Evolutionary conservation across 306 rosid species (phyloP).

Genomic region (Pterocarpus santalinus): DNA sequence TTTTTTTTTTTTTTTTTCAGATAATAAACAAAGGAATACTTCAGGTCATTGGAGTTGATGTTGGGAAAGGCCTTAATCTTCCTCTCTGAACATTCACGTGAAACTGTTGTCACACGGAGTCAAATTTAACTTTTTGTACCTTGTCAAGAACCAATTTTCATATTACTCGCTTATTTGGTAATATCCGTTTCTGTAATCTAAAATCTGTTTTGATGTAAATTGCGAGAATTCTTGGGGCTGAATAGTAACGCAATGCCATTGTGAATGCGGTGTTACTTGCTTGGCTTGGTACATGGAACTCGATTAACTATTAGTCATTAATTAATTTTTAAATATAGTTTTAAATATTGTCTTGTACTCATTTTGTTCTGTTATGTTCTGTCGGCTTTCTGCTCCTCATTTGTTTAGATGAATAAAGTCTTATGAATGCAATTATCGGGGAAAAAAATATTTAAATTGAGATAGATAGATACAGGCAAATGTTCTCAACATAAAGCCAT

Average conservation of each 20-base stretch:
- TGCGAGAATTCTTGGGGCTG: neutral
- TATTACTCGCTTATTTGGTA: neutral
- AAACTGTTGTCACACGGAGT: neutral
- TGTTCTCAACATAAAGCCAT: neutral
- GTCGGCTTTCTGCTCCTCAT: no score
- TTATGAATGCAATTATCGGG: no score
- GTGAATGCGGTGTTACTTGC: neutral
- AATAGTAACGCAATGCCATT: neutral
- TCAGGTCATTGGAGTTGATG: slow-evolving; percentile 84
- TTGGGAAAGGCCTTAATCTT: slow-evolving; percentile 93
- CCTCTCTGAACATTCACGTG: slow-evolving; percentile 64
- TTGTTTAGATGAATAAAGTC: no score
- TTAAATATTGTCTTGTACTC: neutral
- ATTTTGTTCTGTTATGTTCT: no score
- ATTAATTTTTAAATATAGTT: neutral
- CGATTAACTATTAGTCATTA: neutral
- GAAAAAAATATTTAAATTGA: no score
- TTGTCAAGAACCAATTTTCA: slow-evolving; percentile 19
- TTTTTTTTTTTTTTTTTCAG: slow-evolving; percentile 63
- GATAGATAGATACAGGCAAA: no score
- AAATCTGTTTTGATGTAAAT: neutral
- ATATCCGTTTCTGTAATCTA: slow-evolving; percentile 21
- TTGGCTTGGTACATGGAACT: neutral
- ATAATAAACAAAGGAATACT: slow-evolving; percentile 84
- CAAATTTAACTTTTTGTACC: neutral